Conservation (phyloP, 106 monocot species). For the Dendrobium nobile region DNA sequence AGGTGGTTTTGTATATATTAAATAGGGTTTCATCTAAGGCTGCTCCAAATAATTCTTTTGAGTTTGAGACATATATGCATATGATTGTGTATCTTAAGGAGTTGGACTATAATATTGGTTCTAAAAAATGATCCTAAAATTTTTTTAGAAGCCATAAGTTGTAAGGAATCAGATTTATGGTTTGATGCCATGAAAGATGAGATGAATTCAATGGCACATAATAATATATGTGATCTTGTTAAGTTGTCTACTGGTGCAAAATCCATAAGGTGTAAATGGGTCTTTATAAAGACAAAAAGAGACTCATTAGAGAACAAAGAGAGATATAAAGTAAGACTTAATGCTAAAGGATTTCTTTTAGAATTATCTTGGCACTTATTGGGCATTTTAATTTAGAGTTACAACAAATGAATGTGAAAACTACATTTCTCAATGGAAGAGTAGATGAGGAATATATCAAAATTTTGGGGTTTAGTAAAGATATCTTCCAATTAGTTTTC, state of each 20-base stretch:
- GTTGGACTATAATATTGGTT: neutral
- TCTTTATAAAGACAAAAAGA: neutral
- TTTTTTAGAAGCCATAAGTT: neutral
- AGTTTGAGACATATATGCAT: neutral
- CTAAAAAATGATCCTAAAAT: neutral
- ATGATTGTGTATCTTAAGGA: neutral
- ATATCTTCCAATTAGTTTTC: too few species aligned
- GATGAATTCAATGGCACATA: neutral
- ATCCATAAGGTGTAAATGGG: neutral
- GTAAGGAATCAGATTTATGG: neutral
- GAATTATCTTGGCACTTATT: neutral
- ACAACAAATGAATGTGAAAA: slow-evolving; percentile 5
- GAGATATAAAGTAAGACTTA: neutral
- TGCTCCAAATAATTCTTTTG: neutral
- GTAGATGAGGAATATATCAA: neutral
- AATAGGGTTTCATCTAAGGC: neutral
- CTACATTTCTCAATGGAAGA: neutral
- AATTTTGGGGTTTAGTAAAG: too few species aligned
- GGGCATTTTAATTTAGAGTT: slow-evolving; percentile 1
- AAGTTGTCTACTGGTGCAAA: neutral
- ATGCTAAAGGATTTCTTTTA: neutral
- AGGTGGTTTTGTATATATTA: neutral
- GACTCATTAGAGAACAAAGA: neutral
- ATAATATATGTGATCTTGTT: neutral
- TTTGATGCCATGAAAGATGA: neutral